A percentile compares a stretch with the other conserved stretches of the same genome.
phyloP scores from a whole-genome alignment of 306 rosid species.

The Senna siamea region DNA sequence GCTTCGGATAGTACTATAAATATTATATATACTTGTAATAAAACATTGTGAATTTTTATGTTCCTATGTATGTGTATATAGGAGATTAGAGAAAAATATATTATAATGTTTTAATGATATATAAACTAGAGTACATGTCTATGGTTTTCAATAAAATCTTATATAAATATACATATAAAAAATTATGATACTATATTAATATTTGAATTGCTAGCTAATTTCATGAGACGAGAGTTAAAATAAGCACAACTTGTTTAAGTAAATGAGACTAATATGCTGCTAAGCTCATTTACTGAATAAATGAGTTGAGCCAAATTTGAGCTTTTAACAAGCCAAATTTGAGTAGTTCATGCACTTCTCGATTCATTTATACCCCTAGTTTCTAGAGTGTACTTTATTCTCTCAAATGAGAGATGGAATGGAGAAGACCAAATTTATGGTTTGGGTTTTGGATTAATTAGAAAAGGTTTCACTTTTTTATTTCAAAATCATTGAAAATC shows the following conservation, averaged over 20 bases:
- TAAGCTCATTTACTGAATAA: neutral
- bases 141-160: too few species aligned
- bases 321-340: neutral
- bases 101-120: too few species aligned
- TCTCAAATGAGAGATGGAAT: slow-evolving; percentile 8
- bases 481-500: slow-evolving; percentile 11
- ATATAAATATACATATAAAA: too few species aligned
- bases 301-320: neutral
- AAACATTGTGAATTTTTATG: too few species aligned
- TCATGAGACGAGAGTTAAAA: too few species aligned
- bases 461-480: neutral
- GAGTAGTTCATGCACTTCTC: neutral
- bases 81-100: too few species aligned
- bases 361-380: neutral
- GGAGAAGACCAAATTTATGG: neutral
- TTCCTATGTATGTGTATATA: too few species aligned
- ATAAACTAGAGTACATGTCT: too few species aligned
- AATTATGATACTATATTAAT: too few species aligned
- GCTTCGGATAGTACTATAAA: too few species aligned
- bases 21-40: too few species aligned
- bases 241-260: neutral
- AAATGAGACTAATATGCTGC: neutral
- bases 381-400: neutral
- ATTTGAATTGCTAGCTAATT: too few species aligned
- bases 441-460: slow-evolving; percentile 15